Evolutionary conservation across 176 grass and related monocot genomes (phyloP).

Genomic region (Hyparrhenia diplandra): DNA sequence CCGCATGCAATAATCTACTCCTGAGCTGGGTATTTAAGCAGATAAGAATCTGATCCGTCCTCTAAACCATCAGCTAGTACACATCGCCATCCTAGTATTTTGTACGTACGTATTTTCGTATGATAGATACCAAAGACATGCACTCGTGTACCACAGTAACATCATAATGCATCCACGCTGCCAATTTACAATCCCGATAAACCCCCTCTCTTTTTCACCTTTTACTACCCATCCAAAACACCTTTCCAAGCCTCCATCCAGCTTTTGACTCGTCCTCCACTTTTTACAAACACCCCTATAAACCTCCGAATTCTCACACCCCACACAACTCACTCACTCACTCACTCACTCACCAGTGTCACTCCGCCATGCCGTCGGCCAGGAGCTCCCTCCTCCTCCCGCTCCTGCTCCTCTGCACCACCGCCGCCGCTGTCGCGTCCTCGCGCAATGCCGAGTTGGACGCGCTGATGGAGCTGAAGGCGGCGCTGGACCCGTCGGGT

Average conservation of each 20-base stretch:
- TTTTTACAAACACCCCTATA: slow-evolving; percentile 49
- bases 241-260: neutral
- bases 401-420: neutral
- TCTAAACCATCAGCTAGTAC: no score
- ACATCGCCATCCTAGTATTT: neutral
- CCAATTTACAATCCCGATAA: slow-evolving; percentile 34
- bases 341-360: no score
- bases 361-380: slow-evolving; percentile 29
- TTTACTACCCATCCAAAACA: neutral
- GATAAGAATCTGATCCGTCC: slow-evolving; percentile 19
- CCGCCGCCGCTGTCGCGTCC: neutral
- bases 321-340: neutral
- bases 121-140: neutral
- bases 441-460: slow-evolving; percentile 34
- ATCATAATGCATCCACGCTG: neutral
- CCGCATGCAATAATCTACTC: neutral
- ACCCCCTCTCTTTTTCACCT: slow-evolving; percentile 15
- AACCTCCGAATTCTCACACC: slow-evolving; percentile 23
- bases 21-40: neutral
- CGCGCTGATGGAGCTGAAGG: slow-evolving; percentile 74
- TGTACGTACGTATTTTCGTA: neutral
- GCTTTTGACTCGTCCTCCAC: neutral
- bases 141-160: neutral
- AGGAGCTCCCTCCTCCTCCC: neutral
- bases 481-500: slow-evolving; percentile 51